A percentile compares a stretch with the other conserved stretches of the same genome.
These are phyloP conservation scores for Dryas drummondii DNA, from an alignment of 306 rosid species.

Conservation along the genomic window DNA sequence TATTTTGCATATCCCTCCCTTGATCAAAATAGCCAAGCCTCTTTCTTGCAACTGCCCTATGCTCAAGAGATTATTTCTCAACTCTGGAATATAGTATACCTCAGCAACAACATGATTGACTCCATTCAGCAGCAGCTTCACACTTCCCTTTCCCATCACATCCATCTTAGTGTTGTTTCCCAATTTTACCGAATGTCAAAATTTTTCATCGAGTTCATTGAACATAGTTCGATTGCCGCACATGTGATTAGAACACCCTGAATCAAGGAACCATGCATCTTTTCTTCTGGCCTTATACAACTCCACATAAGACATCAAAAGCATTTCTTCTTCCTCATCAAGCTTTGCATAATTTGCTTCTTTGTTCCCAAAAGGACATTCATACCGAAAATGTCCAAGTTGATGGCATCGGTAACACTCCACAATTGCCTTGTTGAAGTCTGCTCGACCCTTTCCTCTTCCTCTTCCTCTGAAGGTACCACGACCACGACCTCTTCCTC, in stretches of 20 bases:
- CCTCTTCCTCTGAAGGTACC: conserved; percentile 17
- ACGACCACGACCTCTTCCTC: conserved; percentile 16
- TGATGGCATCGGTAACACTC: conserved; percentile 23
- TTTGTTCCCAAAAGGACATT: conserved; percentile 17
- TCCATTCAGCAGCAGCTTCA: background rate
- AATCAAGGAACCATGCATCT: conserved; percentile 20
- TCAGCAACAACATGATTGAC: conserved; percentile 3
- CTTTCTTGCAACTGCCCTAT: conserved; percentile 8
- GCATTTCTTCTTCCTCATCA: conserved; percentile 26
- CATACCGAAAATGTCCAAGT: conserved; percentile 19
- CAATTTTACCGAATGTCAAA: conserved; percentile 12
- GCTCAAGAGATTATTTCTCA: conserved; percentile 10
- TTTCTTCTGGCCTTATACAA: conserved; percentile 1
- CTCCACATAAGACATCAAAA: conserved; percentile 18
- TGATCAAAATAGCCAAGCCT: conserved; percentile 10
- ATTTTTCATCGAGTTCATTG: conserved; percentile 12
- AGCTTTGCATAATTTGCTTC: conserved; percentile 20
- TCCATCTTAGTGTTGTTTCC: conserved; percentile 22
- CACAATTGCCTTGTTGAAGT: conserved; percentile 14
- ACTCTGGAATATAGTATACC: conserved; percentile 16
- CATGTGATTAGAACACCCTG: conserved; percentile 23
- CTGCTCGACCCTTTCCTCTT: conserved; percentile 1
- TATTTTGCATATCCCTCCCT: conserved; percentile 6
- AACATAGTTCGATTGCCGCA: conserved; percentile 10
- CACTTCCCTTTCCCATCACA: conserved; percentile 14